These are phyloP conservation scores for Stemphylium lycopersici DNA, from an alignment of 2,329 filamentous ascomycete genomes.

Conservation along the genomic window DNA sequence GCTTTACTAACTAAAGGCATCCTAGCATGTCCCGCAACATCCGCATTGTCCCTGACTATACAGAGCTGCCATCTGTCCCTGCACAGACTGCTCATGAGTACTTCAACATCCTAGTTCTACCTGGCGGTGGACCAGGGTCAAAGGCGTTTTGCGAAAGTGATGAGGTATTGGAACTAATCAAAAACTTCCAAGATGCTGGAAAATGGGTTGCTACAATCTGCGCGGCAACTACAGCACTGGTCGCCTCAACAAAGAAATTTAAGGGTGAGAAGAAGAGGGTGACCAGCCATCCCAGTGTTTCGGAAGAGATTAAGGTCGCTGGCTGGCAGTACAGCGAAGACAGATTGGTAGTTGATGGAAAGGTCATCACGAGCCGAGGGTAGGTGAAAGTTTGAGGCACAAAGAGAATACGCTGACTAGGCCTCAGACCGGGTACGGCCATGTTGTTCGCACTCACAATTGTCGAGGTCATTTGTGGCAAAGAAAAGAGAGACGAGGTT, in stretches of 20 bases:
- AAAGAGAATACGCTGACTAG: neutral
- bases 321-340: conserved; percentile 48
- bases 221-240: conserved; percentile 48
- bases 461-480: conserved; percentile 46
- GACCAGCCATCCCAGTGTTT: conserved; percentile 49
- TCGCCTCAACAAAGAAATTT: conserved; percentile 32
- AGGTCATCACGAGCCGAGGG: conserved; percentile 47
- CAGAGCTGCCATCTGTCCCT: conserved; percentile 26
- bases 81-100: conserved; percentile 18
- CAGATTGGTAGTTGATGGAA: conserved; percentile 45
- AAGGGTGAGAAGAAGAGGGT: conserved; percentile 32
- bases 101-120: conserved; percentile 47
- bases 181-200: conserved; percentile 33
- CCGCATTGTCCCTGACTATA: conserved; percentile 45
- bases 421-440: conserved; percentile 46
- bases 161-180: conserved; percentile 38
- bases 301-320: conserved; percentile 32
- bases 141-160: conserved; percentile 39
- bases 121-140: conserved; percentile 47
- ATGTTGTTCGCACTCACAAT: conserved; percentile 48
- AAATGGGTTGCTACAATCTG: conserved; percentile 48
- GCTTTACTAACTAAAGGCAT: neutral
- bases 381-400: conserved; percentile 11
- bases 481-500: conserved; percentile 57
- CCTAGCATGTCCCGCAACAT: conserved; percentile 47